A percentile compares a stretch with the other conserved stretches of the same genome.
Evolutionary conservation across 139 green algal species (phyloP).

Genomic region (Haematococcus lacustris): DNA sequence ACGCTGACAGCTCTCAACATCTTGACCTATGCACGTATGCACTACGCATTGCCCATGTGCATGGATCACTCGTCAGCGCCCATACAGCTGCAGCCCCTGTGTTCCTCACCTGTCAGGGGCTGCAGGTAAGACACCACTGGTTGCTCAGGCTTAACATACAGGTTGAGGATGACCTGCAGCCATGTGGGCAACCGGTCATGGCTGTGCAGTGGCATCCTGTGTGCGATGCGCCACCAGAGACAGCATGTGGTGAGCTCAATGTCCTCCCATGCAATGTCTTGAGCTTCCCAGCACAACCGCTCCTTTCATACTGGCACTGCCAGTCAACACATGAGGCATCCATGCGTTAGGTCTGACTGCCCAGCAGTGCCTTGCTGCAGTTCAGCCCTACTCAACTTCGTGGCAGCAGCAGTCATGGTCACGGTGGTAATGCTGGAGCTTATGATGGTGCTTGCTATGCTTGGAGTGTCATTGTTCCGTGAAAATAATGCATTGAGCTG

Average conservation of each 20-base stretch:
- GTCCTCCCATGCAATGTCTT: neutral
- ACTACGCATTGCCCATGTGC: neutral
- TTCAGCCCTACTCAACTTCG: too few relatives aligned
- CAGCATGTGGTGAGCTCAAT: neutral
- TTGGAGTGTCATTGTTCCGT: too few relatives aligned
- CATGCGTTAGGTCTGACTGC: too few relatives aligned
- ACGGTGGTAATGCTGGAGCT: neutral
- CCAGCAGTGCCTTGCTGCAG: too few relatives aligned
- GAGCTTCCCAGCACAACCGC: too few relatives aligned
- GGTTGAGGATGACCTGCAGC: conserved; percentile 54
- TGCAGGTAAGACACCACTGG: conserved; percentile 78
- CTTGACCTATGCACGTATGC: neutral
- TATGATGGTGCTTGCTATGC: too few relatives aligned
- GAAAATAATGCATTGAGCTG: too few relatives aligned
- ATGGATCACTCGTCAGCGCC: too few relatives aligned
- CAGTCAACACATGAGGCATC: too few relatives aligned
- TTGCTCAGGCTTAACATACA: conserved; percentile 62
- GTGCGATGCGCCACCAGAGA: neutral
- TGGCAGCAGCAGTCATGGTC: neutral
- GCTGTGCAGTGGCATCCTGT: too few relatives aligned
- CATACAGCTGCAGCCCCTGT: neutral
- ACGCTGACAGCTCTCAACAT: neutral
- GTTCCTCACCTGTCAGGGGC: conserved; percentile 57
- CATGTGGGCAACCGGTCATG: too few relatives aligned
- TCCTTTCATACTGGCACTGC: neutral